Evolutionary conservation across 768 basidiomycete species (phyloP), one percentile per base, ranked within the genome.

Genomic region (Rhizopogon vesiculosus): DNA sequence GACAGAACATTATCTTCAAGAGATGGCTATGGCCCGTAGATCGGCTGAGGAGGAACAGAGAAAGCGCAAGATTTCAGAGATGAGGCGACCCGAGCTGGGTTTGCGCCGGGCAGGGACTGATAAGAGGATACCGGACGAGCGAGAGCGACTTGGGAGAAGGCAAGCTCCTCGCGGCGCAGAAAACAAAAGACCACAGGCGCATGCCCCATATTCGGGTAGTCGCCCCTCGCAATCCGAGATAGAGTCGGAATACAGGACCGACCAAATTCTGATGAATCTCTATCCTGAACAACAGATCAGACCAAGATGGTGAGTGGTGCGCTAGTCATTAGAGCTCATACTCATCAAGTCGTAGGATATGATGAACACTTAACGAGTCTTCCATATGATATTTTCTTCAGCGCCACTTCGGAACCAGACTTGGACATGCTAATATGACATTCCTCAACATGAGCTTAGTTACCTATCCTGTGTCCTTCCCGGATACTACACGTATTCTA

Each of bases 251-350:
- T 70, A 58, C 55, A 64, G 62, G 38, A 63, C 68, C 1, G 69
- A 70, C 58, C 70, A 71, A 51, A 71, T 71, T 44, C 62, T 70
- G 66, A 70, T 70, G 69, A 57, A 66, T 40, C 60, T 70, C 10
- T 71, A 71, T 42, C 69, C 69, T 28, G 69, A 70, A 57, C 68
- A 59, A 57, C 54, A 56, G 28, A 70, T 70, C 16, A 70, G 66
- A 46, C 69, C 69, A 12, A 59, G 69, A 60, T 70, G 69, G 69
- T 71, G 48, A 55, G 68, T 51, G 12, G 2, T 35, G 18, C 29
- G 3, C n/a, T 19, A 13, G 35, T 28, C 46, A 31, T 31, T 15
- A 18, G 12, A 54, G 19, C 10, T 15, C n/a, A 28, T 49, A 19
- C 46, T 51, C 8, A 51, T 38, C 25, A 19, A 18, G 7, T 51